Evolutionary conservation across 257 asterid species (phyloP).

Genomic region (Solanum pennellii): DNA sequence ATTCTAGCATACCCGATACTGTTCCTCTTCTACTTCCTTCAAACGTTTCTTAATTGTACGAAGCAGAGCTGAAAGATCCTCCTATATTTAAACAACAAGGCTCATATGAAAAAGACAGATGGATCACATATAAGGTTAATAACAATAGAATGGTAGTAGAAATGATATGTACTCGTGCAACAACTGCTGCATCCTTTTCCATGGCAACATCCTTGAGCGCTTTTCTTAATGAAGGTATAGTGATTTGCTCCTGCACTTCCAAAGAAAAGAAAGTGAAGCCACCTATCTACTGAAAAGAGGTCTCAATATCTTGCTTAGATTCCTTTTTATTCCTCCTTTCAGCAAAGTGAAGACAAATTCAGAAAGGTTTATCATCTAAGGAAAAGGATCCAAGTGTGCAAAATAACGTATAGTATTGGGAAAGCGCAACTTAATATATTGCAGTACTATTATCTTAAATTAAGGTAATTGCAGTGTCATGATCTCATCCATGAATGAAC

Average conservation of each 20-base stretch:
- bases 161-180: conserved; percentile 59
- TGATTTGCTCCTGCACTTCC: conserved; percentile 65
- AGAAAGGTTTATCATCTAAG: background rate
- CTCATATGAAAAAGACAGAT: conserved; percentile 4
- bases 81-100: conserved; percentile 38
- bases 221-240: conserved; percentile 78
- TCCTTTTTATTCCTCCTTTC: background rate
- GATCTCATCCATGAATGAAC: background rate
- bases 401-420: background rate
- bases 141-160: background rate
- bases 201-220: conserved; percentile 94
- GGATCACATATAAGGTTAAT: background rate
- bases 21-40: conserved; percentile 99
- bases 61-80: conserved; percentile 94
- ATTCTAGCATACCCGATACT: conserved; percentile 56
- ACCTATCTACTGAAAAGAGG: background rate
- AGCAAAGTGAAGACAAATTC: background rate
- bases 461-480: background rate
- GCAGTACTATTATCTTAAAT: background rate
- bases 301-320: background rate
- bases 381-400: background rate
- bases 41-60: conserved; percentile 70
- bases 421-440: background rate
- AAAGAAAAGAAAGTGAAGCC: background rate
- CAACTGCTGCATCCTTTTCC: conserved; percentile 99